phyloP scores from a whole-genome alignment of 495 filamentous ascomycete species.

The Patellaria atrata region DNA sequence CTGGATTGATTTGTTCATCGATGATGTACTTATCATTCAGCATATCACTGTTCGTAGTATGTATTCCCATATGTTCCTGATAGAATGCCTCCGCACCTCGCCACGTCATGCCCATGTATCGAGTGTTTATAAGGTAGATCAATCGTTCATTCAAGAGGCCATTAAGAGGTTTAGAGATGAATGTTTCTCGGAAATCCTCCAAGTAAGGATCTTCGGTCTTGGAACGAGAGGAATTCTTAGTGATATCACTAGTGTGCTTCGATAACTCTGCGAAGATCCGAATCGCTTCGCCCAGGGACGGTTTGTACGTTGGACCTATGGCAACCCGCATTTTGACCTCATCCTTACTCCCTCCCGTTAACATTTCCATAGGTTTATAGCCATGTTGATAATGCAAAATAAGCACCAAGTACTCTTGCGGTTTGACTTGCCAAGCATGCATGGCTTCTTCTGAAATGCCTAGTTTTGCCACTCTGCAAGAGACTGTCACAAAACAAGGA shows the following conservation, averaged over 20 bases:
- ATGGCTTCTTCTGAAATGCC: constrained; percentile 63
- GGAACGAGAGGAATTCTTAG: constrained; percentile 3
- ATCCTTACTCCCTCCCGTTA: constrained; percentile 20
- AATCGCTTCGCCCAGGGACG: constrained; percentile 34
- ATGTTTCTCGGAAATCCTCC: constrained; percentile 36
- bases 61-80: constrained; percentile 31
- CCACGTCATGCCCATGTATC: constrained; percentile 47
- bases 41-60: constrained; percentile 19
- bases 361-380: constrained; percentile 42
- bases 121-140: constrained; percentile 44
- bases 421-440: constrained; percentile 59
- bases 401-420: constrained; percentile 58
- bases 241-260: constrained; percentile 20
- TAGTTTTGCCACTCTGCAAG: constrained; percentile 52
- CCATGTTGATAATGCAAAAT: constrained; percentile 49
- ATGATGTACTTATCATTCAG: constrained; percentile 27
- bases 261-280: constrained; percentile 32
- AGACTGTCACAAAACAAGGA: constrained; percentile 44
- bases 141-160: constrained; percentile 58
- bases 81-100: constrained; percentile 50
- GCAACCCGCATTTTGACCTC: constrained; percentile 37
- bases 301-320: constrained; percentile 41
- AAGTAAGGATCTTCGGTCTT: constrained; percentile 3
- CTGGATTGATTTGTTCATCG: constrained; percentile 17
- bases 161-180: constrained; percentile 60